phyloP scores from a whole-genome alignment of 495 filamentous ascomycete genomes.

The Thermochaetoides thermophila region DNA sequence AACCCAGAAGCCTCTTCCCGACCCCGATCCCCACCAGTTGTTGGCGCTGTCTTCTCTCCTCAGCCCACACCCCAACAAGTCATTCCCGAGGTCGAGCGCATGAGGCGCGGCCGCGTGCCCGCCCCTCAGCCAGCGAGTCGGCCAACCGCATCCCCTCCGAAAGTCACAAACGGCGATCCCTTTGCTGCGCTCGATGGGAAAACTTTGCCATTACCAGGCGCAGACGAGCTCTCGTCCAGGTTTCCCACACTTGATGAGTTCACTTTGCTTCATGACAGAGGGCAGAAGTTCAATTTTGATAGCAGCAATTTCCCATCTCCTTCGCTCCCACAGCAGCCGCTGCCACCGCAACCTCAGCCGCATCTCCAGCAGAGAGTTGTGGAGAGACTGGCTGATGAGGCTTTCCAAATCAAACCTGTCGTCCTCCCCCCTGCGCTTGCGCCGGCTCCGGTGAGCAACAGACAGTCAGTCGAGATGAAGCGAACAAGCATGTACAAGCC shows the following conservation, averaged over 20 bases:
- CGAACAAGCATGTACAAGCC: constrained; percentile 11
- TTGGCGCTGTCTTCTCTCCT: constrained; percentile 55
- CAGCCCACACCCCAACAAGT: constrained; percentile 50
- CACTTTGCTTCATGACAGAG: constrained; percentile 71
- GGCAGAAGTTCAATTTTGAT: constrained; percentile 80
- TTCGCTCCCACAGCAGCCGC: constrained; percentile 23
- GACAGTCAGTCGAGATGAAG: constrained; percentile 21
- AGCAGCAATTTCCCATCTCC: constrained; percentile 31
- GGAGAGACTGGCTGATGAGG: constrained; percentile 78
- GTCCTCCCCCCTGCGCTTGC: no score
- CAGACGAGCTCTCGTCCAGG: constrained; percentile 67
- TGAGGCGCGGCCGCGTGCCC: constrained; percentile 76
- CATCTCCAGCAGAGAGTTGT: constrained; percentile 45
- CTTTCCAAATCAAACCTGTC: constrained; percentile 26
- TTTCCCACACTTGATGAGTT: constrained; percentile 94
- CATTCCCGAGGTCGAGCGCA: constrained; percentile 85
- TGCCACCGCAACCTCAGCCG: no score
- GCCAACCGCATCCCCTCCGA: constrained; percentile 60
- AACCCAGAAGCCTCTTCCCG: constrained; percentile 10
- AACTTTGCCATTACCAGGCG: constrained; percentile 30
- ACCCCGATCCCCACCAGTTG: constrained; percentile 37
- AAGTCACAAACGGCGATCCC: constrained; percentile 61
- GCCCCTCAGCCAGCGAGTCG: constrained; percentile 35
- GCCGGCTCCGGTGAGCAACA: constrained; percentile 13
- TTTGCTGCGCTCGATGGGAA: constrained; percentile 76